phyloP scores from a whole-genome alignment of 805 yeast genomes.

The Pichia cabralensis region DNA sequence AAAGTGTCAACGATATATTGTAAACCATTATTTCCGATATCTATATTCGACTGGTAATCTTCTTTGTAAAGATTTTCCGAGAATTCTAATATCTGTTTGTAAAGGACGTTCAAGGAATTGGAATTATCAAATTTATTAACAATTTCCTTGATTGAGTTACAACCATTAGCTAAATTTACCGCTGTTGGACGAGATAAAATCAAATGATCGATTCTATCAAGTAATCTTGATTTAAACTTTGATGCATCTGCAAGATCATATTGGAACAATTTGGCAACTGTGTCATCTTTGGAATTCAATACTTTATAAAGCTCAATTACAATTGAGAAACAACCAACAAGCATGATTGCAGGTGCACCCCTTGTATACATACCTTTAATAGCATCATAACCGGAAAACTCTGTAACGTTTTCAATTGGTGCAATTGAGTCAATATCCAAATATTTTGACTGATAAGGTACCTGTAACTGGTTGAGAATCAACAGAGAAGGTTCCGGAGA shows the following conservation, averaged over 20 bases:
- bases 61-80: conserved; percentile 53
- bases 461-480: conserved; percentile 69
- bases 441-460: conserved; percentile 74
- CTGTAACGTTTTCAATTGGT: conserved; percentile 32
- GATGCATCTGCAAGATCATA: conserved; percentile 14
- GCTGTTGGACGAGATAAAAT: conserved; percentile 89
- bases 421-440: conserved; percentile 51
- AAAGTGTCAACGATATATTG: conserved; percentile 46
- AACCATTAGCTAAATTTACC: conserved; percentile 78
- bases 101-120: conserved; percentile 15
- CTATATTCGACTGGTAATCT: conserved; percentile 68
- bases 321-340: conserved; percentile 80
- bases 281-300: conserved; percentile 16
- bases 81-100: conserved; percentile 30
- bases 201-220: conserved; percentile 48
- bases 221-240: conserved; percentile 29
- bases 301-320: conserved; percentile 52
- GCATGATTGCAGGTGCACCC: conserved; percentile 98
- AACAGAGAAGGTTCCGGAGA: conserved; percentile 32
- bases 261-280: conserved; percentile 17
- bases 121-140: conserved; percentile 12
- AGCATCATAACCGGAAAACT: conserved; percentile 65
- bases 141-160: conserved; percentile 34
- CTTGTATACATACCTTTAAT: conserved; percentile 88
- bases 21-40: conserved; percentile 76